Base-by-base conservation (phyloP, 441 rosid species). In the Kokia cookei region DNA sequence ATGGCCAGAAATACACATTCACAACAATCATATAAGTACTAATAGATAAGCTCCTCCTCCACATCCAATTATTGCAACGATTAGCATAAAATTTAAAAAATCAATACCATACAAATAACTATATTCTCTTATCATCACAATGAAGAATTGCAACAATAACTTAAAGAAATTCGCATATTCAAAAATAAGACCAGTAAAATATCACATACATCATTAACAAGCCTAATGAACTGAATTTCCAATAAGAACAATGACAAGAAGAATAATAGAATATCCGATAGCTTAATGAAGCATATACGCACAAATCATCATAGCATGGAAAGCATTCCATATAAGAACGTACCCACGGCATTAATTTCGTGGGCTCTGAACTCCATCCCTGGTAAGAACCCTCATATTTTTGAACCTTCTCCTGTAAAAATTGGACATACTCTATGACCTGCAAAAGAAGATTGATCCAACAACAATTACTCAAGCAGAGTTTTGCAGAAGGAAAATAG, bases 291-390 rank as follows among this genome's bases (percentile, higher is more conserved):
- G 71, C 32, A 37, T 12, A 68, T 47, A 42, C 7, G 45, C 19
- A 45, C 69, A 12, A 43, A 43, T 24, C 54, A 65, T 24, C 37
- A 26, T 22, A 27, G 57, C 57, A 26, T 7, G 43, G 29, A 57
- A 51, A 47, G 40, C 45, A 53, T 2, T 14, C 27, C 29, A 8
- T 13, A 24, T 15, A 29, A 45, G 50, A 32, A 78, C 22, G 58
- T 84, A 90, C 95, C 93, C 95, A 90, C 2, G 95, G 95, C 58
- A 84, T 77, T 80, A 89, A 81, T 73, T 90, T 90, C n/a, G 88
- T 81, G 57, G 91, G 90, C 69, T 89, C 93, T 1, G 88, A 79
- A 76, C 72, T 82, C 93, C 93, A 89, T 32, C 87, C 90, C 43
- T 86, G 89, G 80, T 86, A 86, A 2, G 95, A 80, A 57, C 87